Evolutionary conservation across 2,329 filamentous ascomycete species (phyloP), one percentile per base, ranked within the genome.

Genomic region (Cladosporium sphaerospermum): DNA sequence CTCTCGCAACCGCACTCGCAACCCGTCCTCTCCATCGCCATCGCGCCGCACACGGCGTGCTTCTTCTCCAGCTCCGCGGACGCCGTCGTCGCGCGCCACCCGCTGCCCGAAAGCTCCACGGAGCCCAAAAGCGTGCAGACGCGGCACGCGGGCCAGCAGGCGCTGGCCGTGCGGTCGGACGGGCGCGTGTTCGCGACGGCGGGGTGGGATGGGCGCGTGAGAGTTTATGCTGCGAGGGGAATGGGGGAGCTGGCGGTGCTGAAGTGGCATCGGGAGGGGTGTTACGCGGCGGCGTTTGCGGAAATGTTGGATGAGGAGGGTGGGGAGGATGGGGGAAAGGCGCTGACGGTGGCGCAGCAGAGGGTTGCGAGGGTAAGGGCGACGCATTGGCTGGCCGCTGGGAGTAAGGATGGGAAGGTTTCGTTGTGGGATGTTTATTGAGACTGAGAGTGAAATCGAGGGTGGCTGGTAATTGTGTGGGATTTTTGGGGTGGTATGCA

Each of bases 361-460:
- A 59, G 74, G 18, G 69, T 69, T 19, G 62, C 68, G 43, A 83
- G 82, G 61, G 84, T 86, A 9, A 83, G 80, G 63, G 75, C 75
- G 47, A 86, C 85, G 19, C 92, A 97, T 69, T 97, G 92, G 91
- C 69, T 97, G 48, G 93, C 86, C 14, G 89, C 83, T 1, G 93
- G 93, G 1, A 87, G 88, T 52, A 99, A 97, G 69, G 93, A 97
- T 73, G 93, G 92, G 14, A 96, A 95, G 68, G 82, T 97, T 57
- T 95, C 89, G 66, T 73, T 99, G 61, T 99, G 93, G 93, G 89
- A 96, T 73, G 84, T 97, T 54, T 99, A 93, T 54, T 78, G 61
- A 65, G 39, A 53, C 32, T 39, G n/a, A 40, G 36, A 11, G 6
- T 43, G 41, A 7, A 13, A n/a, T 11, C 3, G 40, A 23, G 19